These are phyloP conservation scores for Epithele typhae DNA, from an alignment of 768 basidiomycete species.

Conservation along the genomic window DNA sequence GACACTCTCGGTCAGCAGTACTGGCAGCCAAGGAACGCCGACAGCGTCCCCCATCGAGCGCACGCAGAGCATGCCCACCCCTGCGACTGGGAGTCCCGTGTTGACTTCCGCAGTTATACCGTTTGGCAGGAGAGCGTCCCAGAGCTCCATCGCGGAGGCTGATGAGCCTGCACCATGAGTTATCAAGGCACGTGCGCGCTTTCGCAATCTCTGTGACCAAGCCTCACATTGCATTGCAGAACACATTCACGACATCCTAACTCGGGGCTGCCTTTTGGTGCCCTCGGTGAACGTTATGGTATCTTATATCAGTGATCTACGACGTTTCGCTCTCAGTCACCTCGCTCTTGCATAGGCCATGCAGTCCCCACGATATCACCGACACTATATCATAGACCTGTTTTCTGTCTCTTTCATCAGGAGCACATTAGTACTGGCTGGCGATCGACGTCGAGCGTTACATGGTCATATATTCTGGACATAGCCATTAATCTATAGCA, in stretches of 20 bases:
- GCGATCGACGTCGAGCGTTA: no score
- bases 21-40: not conserved
- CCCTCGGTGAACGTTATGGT: no score
- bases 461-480: not conserved
- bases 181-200: not conserved
- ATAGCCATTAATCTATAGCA: constrained; percentile 5
- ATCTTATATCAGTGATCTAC: no score
- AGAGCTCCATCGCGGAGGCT: constrained; percentile 11
- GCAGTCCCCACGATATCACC: no score
- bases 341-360: constrained; percentile 10
- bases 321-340: not conserved
- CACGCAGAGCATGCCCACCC: constrained; percentile 3
- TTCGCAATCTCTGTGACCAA: not conserved
- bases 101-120: constrained; percentile 6
- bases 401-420: not conserved
- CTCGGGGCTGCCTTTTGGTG: no score
- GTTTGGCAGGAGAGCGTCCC: constrained; percentile 13
- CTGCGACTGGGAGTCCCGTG: constrained; percentile 6
- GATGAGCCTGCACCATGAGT: constrained; percentile 2
- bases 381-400: constrained; percentile 2
- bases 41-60: constrained; percentile 6
- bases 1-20: constrained; percentile 5
- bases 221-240: no score
- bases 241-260: no score
- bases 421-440: no score